Evolutionary conservation across 192 early-diverging fungal genomes (phyloP).

Genomic region (Rhizophagus clarus): DNA sequence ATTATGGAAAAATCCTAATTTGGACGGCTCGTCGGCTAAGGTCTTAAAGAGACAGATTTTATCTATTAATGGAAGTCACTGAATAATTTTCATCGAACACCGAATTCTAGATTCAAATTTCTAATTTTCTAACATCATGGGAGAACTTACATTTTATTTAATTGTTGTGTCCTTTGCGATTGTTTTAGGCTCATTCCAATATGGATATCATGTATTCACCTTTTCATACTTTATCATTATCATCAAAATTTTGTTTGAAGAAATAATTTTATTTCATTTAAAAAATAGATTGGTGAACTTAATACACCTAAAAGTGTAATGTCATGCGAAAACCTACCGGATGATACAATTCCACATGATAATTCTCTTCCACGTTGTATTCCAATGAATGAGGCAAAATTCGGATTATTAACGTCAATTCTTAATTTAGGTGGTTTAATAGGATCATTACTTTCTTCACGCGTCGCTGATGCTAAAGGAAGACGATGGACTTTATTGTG

Average conservation of each 20-base stretch:
- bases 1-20: too few relatives aligned
- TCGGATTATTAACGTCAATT: constrained; percentile 59
- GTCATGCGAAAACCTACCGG: constrained; percentile 37
- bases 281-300: constrained; percentile 54
- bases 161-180: constrained; percentile 46
- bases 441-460: constrained; percentile 71
- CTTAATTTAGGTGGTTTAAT: constrained; percentile 73
- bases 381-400: constrained; percentile 65
- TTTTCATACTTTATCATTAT: background rate
- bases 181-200: constrained; percentile 56
- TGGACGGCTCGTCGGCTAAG: too few relatives aligned
- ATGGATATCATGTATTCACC: constrained; percentile 51
- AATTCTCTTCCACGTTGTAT: constrained; percentile 63
- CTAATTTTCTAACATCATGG: constrained; percentile 27
- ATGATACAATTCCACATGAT: background rate
- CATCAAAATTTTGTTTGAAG: background rate
- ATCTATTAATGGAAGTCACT: too few relatives aligned
- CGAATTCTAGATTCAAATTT: too few relatives aligned
- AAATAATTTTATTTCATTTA: background rate
- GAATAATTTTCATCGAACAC: too few relatives aligned
- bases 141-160: constrained; percentile 39
- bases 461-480: constrained; percentile 67
- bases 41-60: too few relatives aligned
- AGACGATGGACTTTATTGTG: constrained; percentile 65
- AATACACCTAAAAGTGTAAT: constrained; percentile 60